Percentiles rank a stretch among this genome's conserved stretches.
Conservation (phyloP, 345 rosid species). For the Bruguiera parviflora region DNA sequence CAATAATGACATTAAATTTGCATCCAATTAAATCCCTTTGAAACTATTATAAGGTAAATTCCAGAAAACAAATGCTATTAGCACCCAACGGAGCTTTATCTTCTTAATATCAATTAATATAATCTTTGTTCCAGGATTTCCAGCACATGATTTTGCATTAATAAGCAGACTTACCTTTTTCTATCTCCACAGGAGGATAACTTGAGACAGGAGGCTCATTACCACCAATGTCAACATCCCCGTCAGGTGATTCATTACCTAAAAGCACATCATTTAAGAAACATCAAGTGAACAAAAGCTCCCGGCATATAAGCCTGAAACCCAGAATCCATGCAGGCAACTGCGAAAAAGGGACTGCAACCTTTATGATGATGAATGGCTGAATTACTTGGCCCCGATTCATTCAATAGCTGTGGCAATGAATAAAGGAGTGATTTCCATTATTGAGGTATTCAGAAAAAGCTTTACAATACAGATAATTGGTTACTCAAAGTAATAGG, state of each 20-base stretch:
- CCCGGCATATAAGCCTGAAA: neutral
- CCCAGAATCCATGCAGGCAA: neutral
- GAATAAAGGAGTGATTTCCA: neutral
- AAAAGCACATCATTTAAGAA: slow-evolving; percentile 11
- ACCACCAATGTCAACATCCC: slow-evolving; percentile 30
- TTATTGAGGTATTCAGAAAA: neutral
- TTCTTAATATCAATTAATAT: no score
- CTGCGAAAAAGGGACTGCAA: slow-evolving; percentile 6
- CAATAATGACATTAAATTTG: no score
- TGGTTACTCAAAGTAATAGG: neutral
- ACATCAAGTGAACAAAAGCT: neutral
- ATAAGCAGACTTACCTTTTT: slow-evolving; percentile 17
- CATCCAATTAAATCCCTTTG: no score
- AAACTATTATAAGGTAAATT: no score
- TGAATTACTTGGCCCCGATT: slow-evolving; percentile 25
- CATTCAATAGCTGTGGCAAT: slow-evolving; percentile 22
- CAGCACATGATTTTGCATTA: no score
- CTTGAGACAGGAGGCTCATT: slow-evolving; percentile 25
- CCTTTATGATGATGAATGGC: slow-evolving; percentile 20
- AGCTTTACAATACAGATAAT: neutral
- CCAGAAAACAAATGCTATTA: no score
- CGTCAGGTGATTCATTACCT: slow-evolving; percentile 22
- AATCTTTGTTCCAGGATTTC: no score
- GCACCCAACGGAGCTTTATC: no score
- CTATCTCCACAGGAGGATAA: slow-evolving; percentile 22